Conservation (phyloP, 371 early-diverging fungal species). For the Quaeritorhiza haematococci region DNA sequence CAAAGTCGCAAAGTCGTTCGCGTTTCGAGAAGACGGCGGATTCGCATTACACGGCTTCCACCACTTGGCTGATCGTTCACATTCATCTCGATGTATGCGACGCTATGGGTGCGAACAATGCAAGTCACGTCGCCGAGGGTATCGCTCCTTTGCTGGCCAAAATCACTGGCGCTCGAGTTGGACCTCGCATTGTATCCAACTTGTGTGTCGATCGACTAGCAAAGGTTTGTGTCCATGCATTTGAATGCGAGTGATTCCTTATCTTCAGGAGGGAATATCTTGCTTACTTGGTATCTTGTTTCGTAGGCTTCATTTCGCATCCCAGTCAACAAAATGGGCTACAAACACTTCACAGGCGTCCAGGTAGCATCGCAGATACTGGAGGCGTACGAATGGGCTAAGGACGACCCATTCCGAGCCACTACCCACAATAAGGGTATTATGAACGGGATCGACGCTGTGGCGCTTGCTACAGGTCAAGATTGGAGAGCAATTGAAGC, state of each 20-base stretch:
- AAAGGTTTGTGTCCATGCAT: constrained; percentile 30
- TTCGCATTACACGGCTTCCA: neutral
- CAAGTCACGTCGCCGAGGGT: constrained; percentile 61
- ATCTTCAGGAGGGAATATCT: neutral
- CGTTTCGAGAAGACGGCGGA: neutral
- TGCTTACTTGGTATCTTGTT: neutral
- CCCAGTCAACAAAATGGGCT: constrained; percentile 49
- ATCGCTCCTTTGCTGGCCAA: constrained; percentile 43
- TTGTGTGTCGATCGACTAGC: constrained; percentile 54
- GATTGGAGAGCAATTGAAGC: constrained; percentile 74
- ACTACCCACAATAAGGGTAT: constrained; percentile 72
- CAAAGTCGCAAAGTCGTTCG: no score
- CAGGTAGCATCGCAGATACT: constrained; percentile 53
- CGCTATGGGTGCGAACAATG: constrained; percentile 69
- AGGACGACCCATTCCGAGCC: constrained; percentile 60
- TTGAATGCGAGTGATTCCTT: constrained; percentile 2
- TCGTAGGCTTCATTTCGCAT: constrained; percentile 51
- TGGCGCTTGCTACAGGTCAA: constrained; percentile 67
- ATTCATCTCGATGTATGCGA: constrained; percentile 65
- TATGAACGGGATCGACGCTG: constrained; percentile 71
- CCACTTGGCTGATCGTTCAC: constrained; percentile 57
- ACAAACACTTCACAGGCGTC: constrained; percentile 51
- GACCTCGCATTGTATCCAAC: constrained; percentile 59
- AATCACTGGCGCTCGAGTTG: constrained; percentile 47
- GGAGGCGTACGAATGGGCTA: constrained; percentile 63